Base-by-base conservation (phyloP, 345 rosid genomes). In the Geranium rotundifolium region DNA sequence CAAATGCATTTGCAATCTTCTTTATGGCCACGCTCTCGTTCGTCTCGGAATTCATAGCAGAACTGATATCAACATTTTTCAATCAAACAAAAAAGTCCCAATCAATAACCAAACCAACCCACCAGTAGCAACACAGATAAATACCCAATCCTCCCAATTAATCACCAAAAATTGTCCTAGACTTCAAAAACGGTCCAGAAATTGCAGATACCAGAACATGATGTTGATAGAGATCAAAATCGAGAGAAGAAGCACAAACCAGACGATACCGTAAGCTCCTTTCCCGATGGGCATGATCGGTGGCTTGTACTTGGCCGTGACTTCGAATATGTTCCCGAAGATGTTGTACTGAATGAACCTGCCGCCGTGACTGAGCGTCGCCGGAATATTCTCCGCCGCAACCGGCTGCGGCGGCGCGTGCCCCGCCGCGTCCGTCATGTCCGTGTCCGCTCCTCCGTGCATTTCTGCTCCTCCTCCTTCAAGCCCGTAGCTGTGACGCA, bases 221-320 rank as follows among this genome's bases (percentile, higher is more conserved):
- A 60, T 14, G 34, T 18, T 39, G 30, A 62, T 3, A 17, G 2
- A 56, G 5, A 29, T 14, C 27, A 57, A 49, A 23, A 58, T 17
- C 58, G 37, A 7, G 59, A 37, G 60, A 30, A 63, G 39, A 74
- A 15, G 46, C 27, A 59, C 73, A n/a, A 19, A 95, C 99, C 99
- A 95, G 69, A 95, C 99, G 85, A 95, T 88, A 70, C 99, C 99
- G 63, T 90, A 95, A 17, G 99, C 99, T 29, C 99, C 99, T 52
- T 95, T 95, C 62, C 99, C 99, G 77, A 95, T 90, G 57, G 99
- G 97, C 95, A 95, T 74, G 70, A 95, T 93, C 54, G 99, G 99
- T 58, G 97, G 97, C 80, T 79, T 86, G 66, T 95, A 95, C 83
- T 95, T 95, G 50, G 93, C 87, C 4, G 99, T 95, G 71, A 95